Conservation (phyloP, 2,329 filamentous ascomycete species). For the Rutstroemia sp. region DNA sequence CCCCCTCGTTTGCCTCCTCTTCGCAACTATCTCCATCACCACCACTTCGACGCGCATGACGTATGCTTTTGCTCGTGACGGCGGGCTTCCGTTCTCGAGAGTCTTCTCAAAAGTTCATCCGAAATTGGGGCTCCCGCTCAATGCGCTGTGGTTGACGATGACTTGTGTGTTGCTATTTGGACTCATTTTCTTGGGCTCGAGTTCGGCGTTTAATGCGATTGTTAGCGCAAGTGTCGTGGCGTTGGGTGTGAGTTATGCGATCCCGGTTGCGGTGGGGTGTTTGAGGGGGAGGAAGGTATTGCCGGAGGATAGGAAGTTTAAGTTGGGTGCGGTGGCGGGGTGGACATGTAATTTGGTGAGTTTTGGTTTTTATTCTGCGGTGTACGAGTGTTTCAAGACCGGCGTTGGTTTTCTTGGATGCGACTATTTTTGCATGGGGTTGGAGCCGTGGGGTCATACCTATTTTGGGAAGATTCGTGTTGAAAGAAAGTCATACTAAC, state of each 20-base stretch:
- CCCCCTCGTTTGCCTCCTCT: slow-evolving; percentile 55
- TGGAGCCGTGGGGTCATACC: too few species aligned
- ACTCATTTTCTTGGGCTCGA: slow-evolving; percentile 57
- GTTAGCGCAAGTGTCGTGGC: slow-evolving; percentile 64
- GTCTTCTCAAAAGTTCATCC: slow-evolving; percentile 56
- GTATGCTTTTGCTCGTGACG: slow-evolving; percentile 59
- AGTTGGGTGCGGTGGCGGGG: slow-evolving; percentile 44
- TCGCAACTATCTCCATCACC: slow-evolving; percentile 54
- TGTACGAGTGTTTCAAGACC: slow-evolving; percentile 10
- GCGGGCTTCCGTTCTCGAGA: slow-evolving; percentile 54
- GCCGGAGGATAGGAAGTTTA: slow-evolving; percentile 48
- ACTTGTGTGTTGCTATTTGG: slow-evolving; percentile 59
- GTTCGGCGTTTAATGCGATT: slow-evolving; percentile 64
- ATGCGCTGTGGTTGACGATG: slow-evolving; percentile 55
- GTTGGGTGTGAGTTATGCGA: slow-evolving; percentile 64
- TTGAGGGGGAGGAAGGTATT: slow-evolving; percentile 59
- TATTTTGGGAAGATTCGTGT: too few species aligned
- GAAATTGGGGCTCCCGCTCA: slow-evolving; percentile 55
- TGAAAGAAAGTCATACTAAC: too few species aligned
- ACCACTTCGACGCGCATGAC: slow-evolving; percentile 42
- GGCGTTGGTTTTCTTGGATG: slow-evolving; percentile 6
- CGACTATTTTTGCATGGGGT: too few species aligned
- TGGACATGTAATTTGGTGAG: slow-evolving; percentile 48
- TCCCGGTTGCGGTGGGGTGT: slow-evolving; percentile 64
- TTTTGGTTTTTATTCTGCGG: slow-evolving; percentile 28